Base-by-base conservation (phyloP, 2,329 filamentous ascomycete genomes). In the Colletotrichum sp. region DNA sequence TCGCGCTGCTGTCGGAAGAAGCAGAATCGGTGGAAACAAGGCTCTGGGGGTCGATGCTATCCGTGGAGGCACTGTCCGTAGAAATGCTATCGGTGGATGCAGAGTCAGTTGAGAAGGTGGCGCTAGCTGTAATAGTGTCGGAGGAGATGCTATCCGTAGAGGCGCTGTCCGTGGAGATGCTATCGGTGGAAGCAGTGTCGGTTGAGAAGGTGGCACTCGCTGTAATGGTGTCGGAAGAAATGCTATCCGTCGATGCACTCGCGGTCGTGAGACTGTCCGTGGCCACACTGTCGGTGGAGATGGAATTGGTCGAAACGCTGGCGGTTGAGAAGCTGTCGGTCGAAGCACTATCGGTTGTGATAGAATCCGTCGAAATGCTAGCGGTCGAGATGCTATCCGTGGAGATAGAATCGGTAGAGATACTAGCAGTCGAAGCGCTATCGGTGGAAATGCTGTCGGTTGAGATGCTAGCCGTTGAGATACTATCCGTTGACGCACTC, bases 391-490 rank as follows among this genome's bases (percentile, higher is more conserved):
- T 48, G 0, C 44, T 48, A 1, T 48, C 44, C 1, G 44, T 48
- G 1, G 44, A 48, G 10, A 48, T 8, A 22, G 39, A 44, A 10
- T 44, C 44, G 10, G 44, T 48, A 0, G 44, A 48, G n/a, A 48
- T 22, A 48, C 44, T 48, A 0, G 44, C 44, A 0, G 44, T 48
- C 4, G 44, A 48, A 1, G n/a, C 44, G 44, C 44, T 48, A 13
- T 62, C 59, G 13, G 59, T 34, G 12, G 28, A 32, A 22, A 30
- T 62, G 7, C 59, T 32, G 3, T 30, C n/a, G 2, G 28, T 62
- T 0, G 59, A 62, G 12, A 34, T 1, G 6, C 32, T n/a, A 2
- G 18, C 18, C 0, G 30, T 32, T 1, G 55, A 59, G 13, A 59
- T 0, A 18, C 55, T 26, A 0, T 22, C 44, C 10, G 44, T 48